Base-by-base conservation (phyloP, 768 basidiomycete species). In the Tricholoma sp. region DNA sequence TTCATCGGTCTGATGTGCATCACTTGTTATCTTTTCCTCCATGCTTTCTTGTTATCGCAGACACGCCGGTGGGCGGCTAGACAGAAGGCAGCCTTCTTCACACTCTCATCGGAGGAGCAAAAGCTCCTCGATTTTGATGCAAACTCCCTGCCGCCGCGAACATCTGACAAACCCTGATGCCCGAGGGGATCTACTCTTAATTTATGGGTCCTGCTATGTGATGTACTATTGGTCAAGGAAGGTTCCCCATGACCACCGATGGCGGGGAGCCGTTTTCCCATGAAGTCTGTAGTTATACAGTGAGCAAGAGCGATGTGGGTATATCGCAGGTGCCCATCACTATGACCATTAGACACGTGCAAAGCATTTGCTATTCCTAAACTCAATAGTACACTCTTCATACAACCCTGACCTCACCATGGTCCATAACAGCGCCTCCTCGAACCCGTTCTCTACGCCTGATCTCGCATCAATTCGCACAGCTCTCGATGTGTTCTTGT, bases 41-140 rank as follows among this genome's bases (percentile, higher is more conserved):
- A 54, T 52, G 16, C 24, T 27, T 27, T n/a, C 5, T 27, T 27
- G 12, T 27, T 43, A 35, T 31, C 8, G 18, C 22, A 88, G 84
- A 69, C 79, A 31, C 77, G 87, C 46, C 76, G 83, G 66, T 89
- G 86, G 86, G 71, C 77, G 16, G 72, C 70, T 10, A 64, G 70
- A 52, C 74, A 78, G 56, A 78, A 77, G 55, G 77, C 78, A 24
- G 72, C 76, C 2, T 80, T 87, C 67, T 79, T 86, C 57, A 76
- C 81, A 4, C 74, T 87, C 5, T 80, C 86, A 18, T 77, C 83
- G 0, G 83, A 78, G 50, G 85, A 89, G 67, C 73, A 77, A 61
- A 70, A 68, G 59, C 63, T 83, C 29, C 52, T 74, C 19, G 11
- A 54, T 37, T 49, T 39, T 5, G 57, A 57, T 29, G 47, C 51